Percentiles rank a stretch among this genome's conserved stretches.
phyloP scores from a whole-genome alignment of 2,329 filamentous ascomycete genomes.

The Microdochium nivale region DNA sequence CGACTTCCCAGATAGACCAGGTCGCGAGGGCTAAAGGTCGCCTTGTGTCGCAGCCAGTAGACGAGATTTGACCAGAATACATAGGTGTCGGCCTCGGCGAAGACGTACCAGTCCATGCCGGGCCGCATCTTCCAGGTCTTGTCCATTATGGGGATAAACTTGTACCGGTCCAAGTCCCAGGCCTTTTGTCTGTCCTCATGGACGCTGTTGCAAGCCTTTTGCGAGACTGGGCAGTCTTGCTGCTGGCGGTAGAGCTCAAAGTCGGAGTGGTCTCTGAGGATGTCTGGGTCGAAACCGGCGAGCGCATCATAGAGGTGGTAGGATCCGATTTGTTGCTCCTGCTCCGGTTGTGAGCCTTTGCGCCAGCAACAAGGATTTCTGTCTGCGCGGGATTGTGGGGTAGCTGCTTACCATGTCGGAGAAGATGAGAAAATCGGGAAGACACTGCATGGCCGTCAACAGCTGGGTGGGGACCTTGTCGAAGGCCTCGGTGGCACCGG shows the following conservation, averaged over 20 bases:
- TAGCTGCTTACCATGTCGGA: slow-evolving; percentile 35
- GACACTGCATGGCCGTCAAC: slow-evolving; percentile 42
- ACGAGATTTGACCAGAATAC: slow-evolving; percentile 46
- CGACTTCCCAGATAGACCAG: slow-evolving; percentile 43
- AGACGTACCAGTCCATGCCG: slow-evolving; percentile 48
- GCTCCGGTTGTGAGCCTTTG: neutral
- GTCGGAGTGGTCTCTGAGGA: slow-evolving; percentile 28
- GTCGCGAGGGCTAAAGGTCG: slow-evolving; percentile 29
- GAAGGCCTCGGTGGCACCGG: slow-evolving; percentile 46
- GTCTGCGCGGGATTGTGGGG: neutral
- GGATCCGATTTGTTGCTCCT: slow-evolving; percentile 41
- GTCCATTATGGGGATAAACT: slow-evolving; percentile 50
- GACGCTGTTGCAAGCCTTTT: slow-evolving; percentile 32
- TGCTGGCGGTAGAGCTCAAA: slow-evolving; percentile 37
- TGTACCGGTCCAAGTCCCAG: slow-evolving; percentile 54
- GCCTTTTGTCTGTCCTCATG: slow-evolving; percentile 22
- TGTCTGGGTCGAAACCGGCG: slow-evolving; percentile 23
- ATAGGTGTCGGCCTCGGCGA: slow-evolving; percentile 51
- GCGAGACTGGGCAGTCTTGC: slow-evolving; percentile 34
- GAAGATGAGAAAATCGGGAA: slow-evolving; percentile 48
- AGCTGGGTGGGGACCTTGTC: slow-evolving; percentile 47
- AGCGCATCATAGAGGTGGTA: slow-evolving; percentile 30
- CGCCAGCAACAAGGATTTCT: neutral
- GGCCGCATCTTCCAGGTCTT: slow-evolving; percentile 46
- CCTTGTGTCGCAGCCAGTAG: slow-evolving; percentile 33